Percentiles rank a stretch among this genome's conserved stretches.
phyloP scores from a whole-genome alignment of 208 protist species.

The Wallacemonas sp. region DNA sequence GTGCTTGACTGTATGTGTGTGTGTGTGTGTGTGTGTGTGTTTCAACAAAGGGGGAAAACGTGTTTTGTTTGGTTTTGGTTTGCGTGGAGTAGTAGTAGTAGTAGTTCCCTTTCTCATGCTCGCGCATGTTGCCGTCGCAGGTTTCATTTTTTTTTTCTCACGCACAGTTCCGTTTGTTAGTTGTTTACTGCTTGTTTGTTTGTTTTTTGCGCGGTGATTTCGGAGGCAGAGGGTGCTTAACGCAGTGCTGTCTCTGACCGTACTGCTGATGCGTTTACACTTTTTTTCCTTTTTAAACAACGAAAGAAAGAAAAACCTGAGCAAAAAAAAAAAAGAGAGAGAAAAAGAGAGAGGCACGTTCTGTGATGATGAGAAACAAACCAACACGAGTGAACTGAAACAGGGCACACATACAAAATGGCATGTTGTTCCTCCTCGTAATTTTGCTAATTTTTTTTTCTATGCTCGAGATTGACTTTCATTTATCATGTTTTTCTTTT shows the following conservation, averaged over 20 bases:
- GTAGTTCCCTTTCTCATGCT: not conserved
- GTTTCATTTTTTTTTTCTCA: slow-evolving; percentile 1
- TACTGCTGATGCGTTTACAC: not conserved
- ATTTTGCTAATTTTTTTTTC: too few relatives aligned
- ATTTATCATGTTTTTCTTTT: slow-evolving; percentile 12
- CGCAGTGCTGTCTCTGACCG: too few relatives aligned
- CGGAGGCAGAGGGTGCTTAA: too few relatives aligned
- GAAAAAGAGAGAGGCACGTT: slow-evolving; percentile 6
- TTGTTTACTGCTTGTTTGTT: too few relatives aligned
- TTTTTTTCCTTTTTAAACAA: not conserved
- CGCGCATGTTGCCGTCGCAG: not conserved
- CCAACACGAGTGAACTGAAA: not conserved
- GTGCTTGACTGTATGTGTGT: not conserved
- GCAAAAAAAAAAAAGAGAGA: slow-evolving; percentile 8
- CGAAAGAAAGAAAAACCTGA: not conserved
- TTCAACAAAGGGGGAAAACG: too few relatives aligned
- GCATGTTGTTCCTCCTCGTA: too few relatives aligned
- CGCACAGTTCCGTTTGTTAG: too few relatives aligned
- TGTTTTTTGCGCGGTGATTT: too few relatives aligned
- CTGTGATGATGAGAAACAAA: not conserved
- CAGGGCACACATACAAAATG: too few relatives aligned
- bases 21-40: slow-evolving; percentile 1
- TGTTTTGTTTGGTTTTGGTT: not conserved
- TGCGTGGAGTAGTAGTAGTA: too few relatives aligned
- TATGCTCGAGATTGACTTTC: too few relatives aligned